These are phyloP conservation scores for Solanum sparsipilum DNA, from an alignment of 257 asterid genomes.

Conservation along the genomic window DNA sequence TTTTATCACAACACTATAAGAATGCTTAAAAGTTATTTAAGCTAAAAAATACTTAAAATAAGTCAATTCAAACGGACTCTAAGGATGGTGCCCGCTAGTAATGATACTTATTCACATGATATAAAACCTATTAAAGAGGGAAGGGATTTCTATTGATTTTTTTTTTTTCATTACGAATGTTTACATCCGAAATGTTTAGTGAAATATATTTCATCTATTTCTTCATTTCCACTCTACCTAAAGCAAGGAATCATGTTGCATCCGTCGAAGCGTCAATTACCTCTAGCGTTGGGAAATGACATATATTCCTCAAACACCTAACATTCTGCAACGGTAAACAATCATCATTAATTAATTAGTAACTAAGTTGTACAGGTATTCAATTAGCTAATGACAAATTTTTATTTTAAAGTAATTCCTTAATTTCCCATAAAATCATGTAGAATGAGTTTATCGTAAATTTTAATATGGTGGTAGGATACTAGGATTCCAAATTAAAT, in stretches of 20 bases:
- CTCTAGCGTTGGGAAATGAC: background rate
- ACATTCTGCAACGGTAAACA: background rate
- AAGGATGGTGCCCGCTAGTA: background rate
- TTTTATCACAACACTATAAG: background rate
- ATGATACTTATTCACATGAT: background rate
- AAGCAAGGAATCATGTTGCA: background rate
- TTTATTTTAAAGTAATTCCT: background rate
- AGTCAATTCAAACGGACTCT: background rate
- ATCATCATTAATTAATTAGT: background rate
- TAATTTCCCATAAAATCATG: background rate
- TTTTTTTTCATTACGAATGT: background rate
- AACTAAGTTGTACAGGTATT: background rate
- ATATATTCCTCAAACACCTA: background rate
- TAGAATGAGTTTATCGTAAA: background rate
- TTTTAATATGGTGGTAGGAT: background rate
- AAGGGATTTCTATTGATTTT: background rate
- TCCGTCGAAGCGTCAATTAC: background rate
- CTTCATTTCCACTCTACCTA: background rate
- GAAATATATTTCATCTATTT: background rate
- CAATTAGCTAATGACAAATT: background rate
- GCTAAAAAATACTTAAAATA: background rate
- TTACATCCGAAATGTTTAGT: background rate
- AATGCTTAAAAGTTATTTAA: background rate
- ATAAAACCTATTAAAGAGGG: background rate
- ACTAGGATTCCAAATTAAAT: background rate